Evolutionary conservation across 129 eudicot species (phyloP).

Genomic region (Logfia minima): DNA sequence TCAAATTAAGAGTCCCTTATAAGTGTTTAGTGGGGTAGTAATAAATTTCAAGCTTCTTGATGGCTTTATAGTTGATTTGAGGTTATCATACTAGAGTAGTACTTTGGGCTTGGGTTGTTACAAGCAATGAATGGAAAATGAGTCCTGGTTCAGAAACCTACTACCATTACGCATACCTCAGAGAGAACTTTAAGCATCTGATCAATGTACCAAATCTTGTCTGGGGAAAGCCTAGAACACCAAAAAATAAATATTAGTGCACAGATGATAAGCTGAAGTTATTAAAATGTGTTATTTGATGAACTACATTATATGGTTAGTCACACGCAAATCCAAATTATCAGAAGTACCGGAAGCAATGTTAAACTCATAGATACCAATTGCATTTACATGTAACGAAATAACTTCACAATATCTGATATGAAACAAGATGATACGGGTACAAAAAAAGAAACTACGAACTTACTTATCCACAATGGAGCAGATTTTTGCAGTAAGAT

Average conservation of each 20-base stretch:
- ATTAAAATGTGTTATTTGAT: not conserved
- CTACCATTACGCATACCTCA: slow-evolving; percentile 60
- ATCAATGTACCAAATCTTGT: slow-evolving; percentile 95
- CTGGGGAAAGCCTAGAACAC: slow-evolving; percentile 82
- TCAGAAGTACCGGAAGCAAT: not conserved
- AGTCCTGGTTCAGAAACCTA: not conserved
- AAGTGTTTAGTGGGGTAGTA: too few species aligned
- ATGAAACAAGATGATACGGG: not conserved
- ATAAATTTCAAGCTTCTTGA: not conserved
- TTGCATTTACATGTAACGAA: not conserved
- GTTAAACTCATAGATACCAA: not conserved
- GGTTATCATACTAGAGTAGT: not conserved
- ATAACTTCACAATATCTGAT: slow-evolving; percentile 15
- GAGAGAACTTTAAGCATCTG: slow-evolving; percentile 95
- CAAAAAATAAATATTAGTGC: slow-evolving; percentile 6
- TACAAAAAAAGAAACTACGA: not conserved
- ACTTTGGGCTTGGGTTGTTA: not conserved
- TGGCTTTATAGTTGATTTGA: not conserved
- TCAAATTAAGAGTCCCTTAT: not conserved
- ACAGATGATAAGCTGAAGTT: slow-evolving; percentile 1
- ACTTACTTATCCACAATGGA: slow-evolving; percentile 97
- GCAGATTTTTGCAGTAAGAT: slow-evolving; percentile 90
- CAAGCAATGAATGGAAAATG: not conserved
- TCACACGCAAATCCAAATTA: not conserved
- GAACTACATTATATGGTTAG: not conserved